Conservation (phyloP, 2,329 filamentous ascomycete genomes). For the Aspergillus persii region DNA sequence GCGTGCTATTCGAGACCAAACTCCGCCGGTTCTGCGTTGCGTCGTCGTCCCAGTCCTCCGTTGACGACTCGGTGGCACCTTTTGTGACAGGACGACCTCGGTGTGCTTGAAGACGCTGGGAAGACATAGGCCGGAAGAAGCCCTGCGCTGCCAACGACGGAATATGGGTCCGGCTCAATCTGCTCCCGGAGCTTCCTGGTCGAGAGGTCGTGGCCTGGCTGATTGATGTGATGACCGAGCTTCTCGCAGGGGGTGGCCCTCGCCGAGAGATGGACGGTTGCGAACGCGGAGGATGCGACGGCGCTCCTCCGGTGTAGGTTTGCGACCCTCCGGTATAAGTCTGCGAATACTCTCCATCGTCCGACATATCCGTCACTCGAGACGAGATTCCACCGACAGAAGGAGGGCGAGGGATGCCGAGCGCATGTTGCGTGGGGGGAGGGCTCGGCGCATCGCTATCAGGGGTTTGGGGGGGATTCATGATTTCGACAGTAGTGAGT, state of each 20-base stretch:
- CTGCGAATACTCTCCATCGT: constrained; percentile 48
- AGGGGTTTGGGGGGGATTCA: not conserved
- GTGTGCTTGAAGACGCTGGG: constrained; percentile 88
- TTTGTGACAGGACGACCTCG: constrained; percentile 55
- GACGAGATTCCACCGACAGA: constrained; percentile 59
- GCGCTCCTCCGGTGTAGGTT: constrained; percentile 47
- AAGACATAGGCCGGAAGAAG: constrained; percentile 96
- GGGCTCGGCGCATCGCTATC: constrained; percentile 39
- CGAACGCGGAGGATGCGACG: constrained; percentile 54
- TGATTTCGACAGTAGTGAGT: not conserved
- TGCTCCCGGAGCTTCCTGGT: constrained; percentile 58
- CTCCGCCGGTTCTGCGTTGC: constrained; percentile 57
- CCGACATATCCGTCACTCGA: constrained; percentile 64
- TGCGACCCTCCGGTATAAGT: constrained; percentile 39
- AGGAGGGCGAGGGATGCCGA: constrained; percentile 53
- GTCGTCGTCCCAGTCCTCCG: constrained; percentile 46
- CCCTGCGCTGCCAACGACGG: constrained; percentile 84
- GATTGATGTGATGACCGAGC: constrained; percentile 41
- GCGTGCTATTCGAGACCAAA: constrained; percentile 54
- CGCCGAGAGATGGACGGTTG: constrained; percentile 59
- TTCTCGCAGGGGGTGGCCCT: constrained; percentile 43
- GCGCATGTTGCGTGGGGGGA: constrained; percentile 39
- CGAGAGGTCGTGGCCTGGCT: constrained; percentile 48
- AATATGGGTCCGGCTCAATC: constrained; percentile 80
- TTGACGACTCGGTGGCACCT: constrained; percentile 32